Base-by-base conservation (phyloP, 176 grass and related monocot genomes). In the Oryza nivara region DNA sequence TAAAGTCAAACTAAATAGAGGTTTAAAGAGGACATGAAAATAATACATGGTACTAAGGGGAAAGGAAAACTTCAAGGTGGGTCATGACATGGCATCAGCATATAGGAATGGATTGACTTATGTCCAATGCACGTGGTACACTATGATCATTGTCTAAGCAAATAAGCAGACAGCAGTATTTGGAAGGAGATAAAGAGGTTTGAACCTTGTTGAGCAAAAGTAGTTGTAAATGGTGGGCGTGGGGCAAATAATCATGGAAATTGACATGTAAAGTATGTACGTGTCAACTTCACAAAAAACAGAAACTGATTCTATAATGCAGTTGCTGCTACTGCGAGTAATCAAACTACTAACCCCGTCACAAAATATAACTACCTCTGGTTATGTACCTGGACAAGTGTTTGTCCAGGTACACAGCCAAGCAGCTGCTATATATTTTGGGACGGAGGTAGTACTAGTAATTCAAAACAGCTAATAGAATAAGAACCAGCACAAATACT, bases 251-350 rank as follows among this genome's bases (percentile, higher is more conserved):
- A 41, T 64, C 48, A 77, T 67, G 14, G 9, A 73, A 51, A 70
- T 49, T 70, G 67, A 83, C 15, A 78, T 56, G 68, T 35, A 54
- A 76, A 75, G 64, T 77, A 86, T 77, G 19, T 35, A 67, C 19
- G 19, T 72, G 4, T 35, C 8, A 63, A 70, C 54, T 58, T 22
- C 6, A 86, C 54, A 23, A 12, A 51, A 67, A 81, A 56, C 17
- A 72, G 7, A 67, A 20, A 84, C 22, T 52, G 72, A 77, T 69
- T 44, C n/a, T 79, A 56, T 11, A 86, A 46, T 44, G 54, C 38
- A 30, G 22, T 20, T 67, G 56, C 10, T 38, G 23, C 23, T 72
- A 44, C 11, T 82, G 4, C 15, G 67, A 58, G 36, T 60, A 81
- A 65, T 44, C 4, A 36, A 72, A 43, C 7, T 45, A 69, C 38